Conservation (phyloP, 805 yeast genomes). For the Suhomyces tanzawaensis region DNA sequence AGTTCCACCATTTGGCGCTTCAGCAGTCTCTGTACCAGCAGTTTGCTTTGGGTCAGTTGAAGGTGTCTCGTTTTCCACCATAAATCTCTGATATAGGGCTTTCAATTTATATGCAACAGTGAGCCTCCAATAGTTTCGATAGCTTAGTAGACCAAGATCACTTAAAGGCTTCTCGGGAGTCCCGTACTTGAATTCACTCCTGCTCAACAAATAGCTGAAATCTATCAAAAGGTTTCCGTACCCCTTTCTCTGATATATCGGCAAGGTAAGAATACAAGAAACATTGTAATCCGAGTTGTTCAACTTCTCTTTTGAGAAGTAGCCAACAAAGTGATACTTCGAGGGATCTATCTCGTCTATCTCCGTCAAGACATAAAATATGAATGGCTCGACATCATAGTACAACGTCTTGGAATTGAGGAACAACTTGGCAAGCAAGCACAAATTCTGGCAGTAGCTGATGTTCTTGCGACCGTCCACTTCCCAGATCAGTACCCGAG, state of each 20-base stretch:
- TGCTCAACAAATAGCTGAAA: slow-evolving; percentile 77
- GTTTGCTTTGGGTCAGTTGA: slow-evolving; percentile 1
- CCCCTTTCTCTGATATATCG: slow-evolving; percentile 83
- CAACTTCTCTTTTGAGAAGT: slow-evolving; percentile 85
- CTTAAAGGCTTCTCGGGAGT: slow-evolving; percentile 95
- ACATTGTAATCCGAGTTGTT: slow-evolving; percentile 77
- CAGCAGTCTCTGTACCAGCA: neutral
- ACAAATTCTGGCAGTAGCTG: slow-evolving; percentile 82
- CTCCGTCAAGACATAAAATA: slow-evolving; percentile 82
- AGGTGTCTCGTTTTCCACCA: neutral
- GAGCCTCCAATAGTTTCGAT: slow-evolving; percentile 82
- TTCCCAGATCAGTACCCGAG: slow-evolving; percentile 41
- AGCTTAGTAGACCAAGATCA: slow-evolving; percentile 80
- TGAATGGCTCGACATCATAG: slow-evolving; percentile 93
- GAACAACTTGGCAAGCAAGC: slow-evolving; percentile 85
- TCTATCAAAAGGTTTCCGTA: slow-evolving; percentile 87
- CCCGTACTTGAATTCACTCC: slow-evolving; percentile 75
- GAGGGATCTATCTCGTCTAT: slow-evolving; percentile 43
- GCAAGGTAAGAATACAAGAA: slow-evolving; percentile 87
- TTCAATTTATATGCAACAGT: slow-evolving; percentile 53
- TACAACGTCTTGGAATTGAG: slow-evolving; percentile 88
- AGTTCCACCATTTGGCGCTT: neutral
- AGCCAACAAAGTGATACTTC: slow-evolving; percentile 81
- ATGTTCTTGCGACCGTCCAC: slow-evolving; percentile 81
- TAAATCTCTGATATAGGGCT: slow-evolving; percentile 16